phyloP scores from a whole-genome alignment of 129 eudicot species.

The Chrysanthemum lavandulifolium region DNA sequence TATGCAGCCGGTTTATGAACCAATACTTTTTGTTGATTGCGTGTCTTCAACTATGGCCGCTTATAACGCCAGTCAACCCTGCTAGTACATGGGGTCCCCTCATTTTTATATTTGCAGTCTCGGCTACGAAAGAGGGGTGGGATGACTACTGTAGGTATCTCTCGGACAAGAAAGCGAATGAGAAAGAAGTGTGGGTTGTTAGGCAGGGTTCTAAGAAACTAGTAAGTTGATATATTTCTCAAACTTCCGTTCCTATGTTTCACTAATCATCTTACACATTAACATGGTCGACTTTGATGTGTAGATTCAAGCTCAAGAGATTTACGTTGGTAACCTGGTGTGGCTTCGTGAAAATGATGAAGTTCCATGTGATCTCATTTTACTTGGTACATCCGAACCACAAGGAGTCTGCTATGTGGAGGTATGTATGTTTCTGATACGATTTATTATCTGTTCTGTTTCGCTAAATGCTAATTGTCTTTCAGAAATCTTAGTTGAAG shows the following conservation, averaged over 20 bases:
- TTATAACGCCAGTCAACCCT: slow-evolving; percentile 97
- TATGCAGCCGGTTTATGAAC: slow-evolving; percentile 95
- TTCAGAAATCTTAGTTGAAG: slow-evolving; percentile 12
- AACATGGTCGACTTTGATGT: slow-evolving; percentile 14
- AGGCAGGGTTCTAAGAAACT: slow-evolving; percentile 76
- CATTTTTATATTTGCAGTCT: slow-evolving; percentile 85
- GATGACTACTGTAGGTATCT: slow-evolving; percentile 93
- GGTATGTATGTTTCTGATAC: slow-evolving; percentile 40
- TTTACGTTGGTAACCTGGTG: slow-evolving; percentile 80
- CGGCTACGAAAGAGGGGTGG: slow-evolving; percentile 99
- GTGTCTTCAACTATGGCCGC: slow-evolving; percentile 99
- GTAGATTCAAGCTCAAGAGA: slow-evolving; percentile 94
- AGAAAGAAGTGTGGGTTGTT: slow-evolving; percentile 97
- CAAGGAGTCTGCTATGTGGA: slow-evolving; percentile 91
- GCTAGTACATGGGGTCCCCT: slow-evolving; percentile 99
- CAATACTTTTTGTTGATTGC: slow-evolving; percentile 99
- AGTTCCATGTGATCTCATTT: slow-evolving; percentile 95
- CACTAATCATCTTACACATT: neutral
- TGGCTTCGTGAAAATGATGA: slow-evolving; percentile 99
- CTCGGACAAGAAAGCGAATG: slow-evolving; percentile 96
- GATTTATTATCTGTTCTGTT: neutral
- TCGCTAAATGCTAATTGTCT: neutral
- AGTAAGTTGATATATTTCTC: slow-evolving; percentile 44
- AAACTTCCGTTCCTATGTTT: too few relatives aligned
- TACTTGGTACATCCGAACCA: slow-evolving; percentile 90